These are phyloP conservation scores for Cornus florida DNA, from an alignment of 148 eudicot genomes.

Conservation along the genomic window DNA sequence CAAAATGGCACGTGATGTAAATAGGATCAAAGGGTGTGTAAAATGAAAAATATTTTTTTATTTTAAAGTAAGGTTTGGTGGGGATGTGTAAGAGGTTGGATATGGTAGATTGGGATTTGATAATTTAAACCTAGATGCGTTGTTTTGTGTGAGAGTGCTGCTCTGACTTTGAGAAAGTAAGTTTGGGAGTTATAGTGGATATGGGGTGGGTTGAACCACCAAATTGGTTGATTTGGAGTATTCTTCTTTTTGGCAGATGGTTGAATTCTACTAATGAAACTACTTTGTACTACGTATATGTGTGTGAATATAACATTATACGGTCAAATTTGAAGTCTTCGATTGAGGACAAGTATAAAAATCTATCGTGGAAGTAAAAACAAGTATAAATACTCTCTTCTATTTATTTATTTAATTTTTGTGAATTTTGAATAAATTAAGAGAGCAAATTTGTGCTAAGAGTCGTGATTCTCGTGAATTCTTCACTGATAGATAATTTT, in stretches of 20 bases:
- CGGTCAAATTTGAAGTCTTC: constrained; percentile 4
- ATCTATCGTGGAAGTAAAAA: not conserved
- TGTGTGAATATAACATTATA: not conserved
- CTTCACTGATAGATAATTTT: no score
- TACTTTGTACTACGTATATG: no score
- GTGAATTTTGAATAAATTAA: no score
- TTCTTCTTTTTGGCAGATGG: constrained; percentile 13
- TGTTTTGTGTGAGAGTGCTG: constrained; percentile 12
- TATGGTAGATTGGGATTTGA: constrained; percentile 20
- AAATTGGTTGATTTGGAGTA: not conserved
- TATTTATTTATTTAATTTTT: not conserved
- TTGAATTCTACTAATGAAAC: not conserved
- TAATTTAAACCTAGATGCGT: constrained; percentile 8
- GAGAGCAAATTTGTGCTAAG: no score
- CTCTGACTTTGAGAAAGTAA: constrained; percentile 11
- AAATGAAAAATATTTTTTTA: not conserved
- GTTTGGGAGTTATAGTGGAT: constrained; percentile 10
- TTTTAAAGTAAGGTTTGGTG: not conserved
- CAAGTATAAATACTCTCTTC: not conserved
- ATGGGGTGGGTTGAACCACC: constrained; percentile 39
- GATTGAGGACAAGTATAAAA: not conserved
- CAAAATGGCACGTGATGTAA: constrained; percentile 4
- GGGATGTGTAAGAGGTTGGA: not conserved
- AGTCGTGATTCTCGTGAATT: no score
- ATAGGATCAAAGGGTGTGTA: constrained; percentile 1